These are phyloP conservation scores for Daedaleopsis sinensis DNA, from an alignment of 768 basidiomycete species.

Conservation along the genomic window DNA sequence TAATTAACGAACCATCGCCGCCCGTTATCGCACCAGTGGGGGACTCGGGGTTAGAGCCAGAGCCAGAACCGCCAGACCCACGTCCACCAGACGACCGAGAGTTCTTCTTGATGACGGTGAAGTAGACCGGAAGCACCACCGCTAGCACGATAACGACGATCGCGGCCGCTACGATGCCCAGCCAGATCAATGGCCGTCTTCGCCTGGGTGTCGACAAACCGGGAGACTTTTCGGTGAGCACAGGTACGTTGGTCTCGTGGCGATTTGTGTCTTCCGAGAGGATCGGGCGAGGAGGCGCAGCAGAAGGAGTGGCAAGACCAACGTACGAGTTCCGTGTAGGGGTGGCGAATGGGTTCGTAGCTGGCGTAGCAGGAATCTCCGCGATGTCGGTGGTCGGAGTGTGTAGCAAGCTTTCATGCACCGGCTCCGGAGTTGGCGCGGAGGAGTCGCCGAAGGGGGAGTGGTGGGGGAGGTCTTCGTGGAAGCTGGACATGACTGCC, in stretches of 20 bases:
- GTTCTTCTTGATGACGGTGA: constrained; percentile 18
- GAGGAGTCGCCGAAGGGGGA: constrained; percentile 12
- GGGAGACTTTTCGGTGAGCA: constrained; percentile 2
- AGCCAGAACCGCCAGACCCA: background rate
- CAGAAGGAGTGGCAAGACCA: constrained; percentile 11
- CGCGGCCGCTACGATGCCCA: constrained; percentile 15
- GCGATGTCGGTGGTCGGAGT: background rate
- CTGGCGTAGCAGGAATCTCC: constrained; percentile 4
- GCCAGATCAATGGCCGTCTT: constrained; percentile 11
- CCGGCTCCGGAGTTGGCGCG: background rate
- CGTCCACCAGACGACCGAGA: background rate
- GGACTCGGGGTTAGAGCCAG: constrained; percentile 27
- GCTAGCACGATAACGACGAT: constrained; percentile 30
- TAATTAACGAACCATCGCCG: constrained; percentile 67
- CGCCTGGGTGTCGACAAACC: background rate
- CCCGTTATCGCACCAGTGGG: constrained; percentile 47
- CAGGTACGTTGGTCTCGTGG: constrained; percentile 2
- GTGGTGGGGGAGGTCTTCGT: background rate
- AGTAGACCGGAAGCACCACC: constrained; percentile 28
- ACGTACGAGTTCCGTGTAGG: constrained; percentile 24
- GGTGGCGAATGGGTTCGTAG: constrained; percentile 19
- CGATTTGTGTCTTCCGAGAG: constrained; percentile 11
- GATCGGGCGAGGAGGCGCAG: constrained; percentile 19
- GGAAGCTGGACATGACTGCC: constrained; percentile 15
- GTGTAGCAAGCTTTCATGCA: background rate